Conservation (phyloP, 352 stramenopile genomes). For the Globisporangium paroecandrum region DNA sequence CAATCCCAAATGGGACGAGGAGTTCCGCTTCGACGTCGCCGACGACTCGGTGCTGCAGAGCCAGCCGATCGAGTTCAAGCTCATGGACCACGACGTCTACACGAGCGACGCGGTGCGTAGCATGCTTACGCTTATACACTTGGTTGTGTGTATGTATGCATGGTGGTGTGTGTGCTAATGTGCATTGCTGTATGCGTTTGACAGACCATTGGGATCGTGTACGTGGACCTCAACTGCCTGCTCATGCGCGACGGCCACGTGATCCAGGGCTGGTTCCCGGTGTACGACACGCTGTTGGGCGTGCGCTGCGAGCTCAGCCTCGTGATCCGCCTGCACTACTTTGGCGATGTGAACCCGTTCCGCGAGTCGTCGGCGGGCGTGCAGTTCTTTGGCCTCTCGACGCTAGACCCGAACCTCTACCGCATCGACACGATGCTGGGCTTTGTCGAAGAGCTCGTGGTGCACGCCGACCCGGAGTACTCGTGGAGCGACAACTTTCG, state of each 20-base stretch:
- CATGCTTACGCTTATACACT: not conserved
- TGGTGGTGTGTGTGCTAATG: not conserved
- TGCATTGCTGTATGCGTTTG: not conserved
- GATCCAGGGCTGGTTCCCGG: conserved; percentile 97
- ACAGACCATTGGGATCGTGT: conserved; percentile 94
- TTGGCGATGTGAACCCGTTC: conserved; percentile 97
- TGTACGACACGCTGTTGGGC: conserved; percentile 97
- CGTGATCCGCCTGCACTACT: conserved; percentile 95
- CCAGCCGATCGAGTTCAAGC: conserved; percentile 97
- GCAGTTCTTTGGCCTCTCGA: conserved; percentile 96
- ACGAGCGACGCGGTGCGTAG: conserved; percentile 76
- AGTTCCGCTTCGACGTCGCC: conserved; percentile 98
- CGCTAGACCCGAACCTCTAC: conserved; percentile 88
- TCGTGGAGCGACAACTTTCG: conserved; percentile 96
- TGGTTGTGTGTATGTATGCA: not conserved
- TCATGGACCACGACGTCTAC: conserved; percentile 95
- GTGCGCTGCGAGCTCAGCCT: conserved; percentile 95
- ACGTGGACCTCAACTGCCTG: conserved; percentile 98
- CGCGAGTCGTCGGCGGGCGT: conserved; percentile 96
- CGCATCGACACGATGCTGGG: conserved; percentile 88
- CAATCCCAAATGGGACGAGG: conserved; percentile 97
- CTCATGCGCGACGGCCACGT: conserved; percentile 90
- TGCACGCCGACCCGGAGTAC: conserved; percentile 98
- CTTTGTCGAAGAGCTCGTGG: conserved; percentile 95
- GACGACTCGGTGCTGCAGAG: conserved; percentile 98